A percentile compares a stretch with the other conserved stretches of the same genome.
These are phyloP conservation scores for Fistulinella staudtii DNA, from an alignment of 1,284 basidiomycete genomes.

Conservation along the genomic window DNA sequence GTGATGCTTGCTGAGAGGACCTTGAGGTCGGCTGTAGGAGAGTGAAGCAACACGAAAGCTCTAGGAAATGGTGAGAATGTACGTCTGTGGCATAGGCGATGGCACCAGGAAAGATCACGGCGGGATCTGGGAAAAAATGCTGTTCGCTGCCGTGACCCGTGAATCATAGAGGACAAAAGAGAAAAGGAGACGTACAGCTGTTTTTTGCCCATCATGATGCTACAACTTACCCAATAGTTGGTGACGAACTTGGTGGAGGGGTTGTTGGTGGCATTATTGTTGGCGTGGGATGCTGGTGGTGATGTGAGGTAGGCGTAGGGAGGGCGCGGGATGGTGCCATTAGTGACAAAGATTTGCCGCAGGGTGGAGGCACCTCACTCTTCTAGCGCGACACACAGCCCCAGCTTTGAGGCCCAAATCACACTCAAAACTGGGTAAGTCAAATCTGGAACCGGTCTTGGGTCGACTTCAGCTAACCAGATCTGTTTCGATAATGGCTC, in stretches of 20 bases:
- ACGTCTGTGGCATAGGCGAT: constrained; percentile 68
- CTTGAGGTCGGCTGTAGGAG: constrained; percentile 63
- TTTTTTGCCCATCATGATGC: constrained; percentile 50
- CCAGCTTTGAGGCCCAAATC: no score
- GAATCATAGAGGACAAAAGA: not conserved
- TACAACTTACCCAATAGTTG: constrained; percentile 69
- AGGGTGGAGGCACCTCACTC: no score
- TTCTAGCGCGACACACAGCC: no score
- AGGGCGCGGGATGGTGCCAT: constrained; percentile 41
- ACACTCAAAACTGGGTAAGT: no score
- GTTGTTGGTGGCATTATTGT: constrained; percentile 10
- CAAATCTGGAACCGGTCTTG: no score
- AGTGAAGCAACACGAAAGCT: constrained; percentile 28
- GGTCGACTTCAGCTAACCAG: no score
- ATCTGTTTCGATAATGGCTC: no score
- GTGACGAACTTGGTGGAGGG: constrained; percentile 39
- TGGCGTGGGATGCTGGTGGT: constrained; percentile 20
- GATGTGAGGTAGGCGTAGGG: constrained; percentile 42
- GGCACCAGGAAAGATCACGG: constrained; percentile 79
- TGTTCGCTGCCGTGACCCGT: constrained; percentile 36
- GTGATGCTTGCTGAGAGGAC: constrained; percentile 69
- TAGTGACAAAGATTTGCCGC: no score
- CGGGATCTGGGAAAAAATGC: constrained; percentile 72
- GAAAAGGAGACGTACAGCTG: constrained; percentile 48
- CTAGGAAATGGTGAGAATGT: constrained; percentile 2